phyloP scores from a whole-genome alignment of 768 basidiomycete genomes.

The Boletus eberwhitei region DNA sequence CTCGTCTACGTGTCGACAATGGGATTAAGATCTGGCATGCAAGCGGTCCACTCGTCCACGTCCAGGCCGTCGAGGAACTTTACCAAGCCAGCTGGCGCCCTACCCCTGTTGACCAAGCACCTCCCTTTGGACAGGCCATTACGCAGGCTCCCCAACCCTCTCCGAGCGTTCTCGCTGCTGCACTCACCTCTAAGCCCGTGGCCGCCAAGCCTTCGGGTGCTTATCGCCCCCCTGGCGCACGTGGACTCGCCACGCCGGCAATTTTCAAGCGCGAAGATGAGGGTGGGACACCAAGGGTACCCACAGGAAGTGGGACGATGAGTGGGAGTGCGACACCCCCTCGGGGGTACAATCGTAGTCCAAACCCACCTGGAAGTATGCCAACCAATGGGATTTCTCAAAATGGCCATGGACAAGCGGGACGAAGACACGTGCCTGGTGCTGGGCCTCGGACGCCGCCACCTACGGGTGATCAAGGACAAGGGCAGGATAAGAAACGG shows the following conservation, averaged over 20 bases:
- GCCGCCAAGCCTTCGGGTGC: slow-evolving; percentile 75
- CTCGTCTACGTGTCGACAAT: slow-evolving; percentile 93
- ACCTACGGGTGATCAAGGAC: slow-evolving; percentile 36
- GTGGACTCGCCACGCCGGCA: slow-evolving; percentile 82
- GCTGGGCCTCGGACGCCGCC: slow-evolving; percentile 53
- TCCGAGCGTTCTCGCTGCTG: slow-evolving; percentile 49
- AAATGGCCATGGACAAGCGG: slow-evolving; percentile 28
- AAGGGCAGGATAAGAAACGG: slow-evolving; percentile 34
- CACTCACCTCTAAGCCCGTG: slow-evolving; percentile 50
- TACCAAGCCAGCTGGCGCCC: slow-evolving; percentile 90
- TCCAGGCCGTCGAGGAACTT: slow-evolving; percentile 80
- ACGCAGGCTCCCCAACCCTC: slow-evolving; percentile 68
- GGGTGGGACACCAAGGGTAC: slow-evolving; percentile 59
- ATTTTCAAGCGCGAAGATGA: slow-evolving; percentile 94
- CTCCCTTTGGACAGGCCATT: slow-evolving; percentile 63
- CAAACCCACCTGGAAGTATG: slow-evolving; percentile 49
- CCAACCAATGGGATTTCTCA: slow-evolving; percentile 32
- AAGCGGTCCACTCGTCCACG: slow-evolving; percentile 80
- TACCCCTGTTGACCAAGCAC: slow-evolving; percentile 57
- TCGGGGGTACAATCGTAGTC: slow-evolving; percentile 55
- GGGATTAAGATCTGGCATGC: slow-evolving; percentile 97
- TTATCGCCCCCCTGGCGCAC: slow-evolving; percentile 90
- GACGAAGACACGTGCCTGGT: slow-evolving; percentile 63
- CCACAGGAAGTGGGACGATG: slow-evolving; percentile 33
- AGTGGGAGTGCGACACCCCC: slow-evolving; percentile 62